These are phyloP conservation scores for Leccinum longicurvipes DNA, from an alignment of 768 basidiomycete genomes.

Conservation along the genomic window DNA sequence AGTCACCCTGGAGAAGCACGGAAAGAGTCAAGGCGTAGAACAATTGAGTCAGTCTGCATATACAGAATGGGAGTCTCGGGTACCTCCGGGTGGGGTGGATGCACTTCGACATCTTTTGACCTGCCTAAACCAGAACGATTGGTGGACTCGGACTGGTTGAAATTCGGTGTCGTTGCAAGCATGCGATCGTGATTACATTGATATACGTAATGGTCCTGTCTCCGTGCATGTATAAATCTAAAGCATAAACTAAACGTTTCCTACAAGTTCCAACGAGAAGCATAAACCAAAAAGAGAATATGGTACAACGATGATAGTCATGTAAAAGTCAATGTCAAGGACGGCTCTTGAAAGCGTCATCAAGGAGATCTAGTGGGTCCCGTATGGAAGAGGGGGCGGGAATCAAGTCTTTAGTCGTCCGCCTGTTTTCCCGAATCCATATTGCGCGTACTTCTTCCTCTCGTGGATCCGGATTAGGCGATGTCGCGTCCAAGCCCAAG, in stretches of 20 bases:
- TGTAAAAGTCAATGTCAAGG: constrained; percentile 19
- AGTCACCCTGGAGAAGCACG: constrained; percentile 51
- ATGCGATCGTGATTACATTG: constrained; percentile 12
- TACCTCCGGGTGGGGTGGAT: constrained; percentile 49
- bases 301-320: constrained; percentile 3
- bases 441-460: constrained; percentile 44
- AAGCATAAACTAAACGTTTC: constrained; percentile 18
- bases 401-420: constrained; percentile 37
- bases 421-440: constrained; percentile 39
- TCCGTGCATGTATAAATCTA: constrained; percentile 22
- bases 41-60: constrained; percentile 24
- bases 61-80: constrained; percentile 30
- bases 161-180: neutral
- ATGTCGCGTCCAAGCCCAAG: constrained; percentile 39
- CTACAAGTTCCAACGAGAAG: constrained; percentile 5
- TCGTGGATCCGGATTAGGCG: constrained; percentile 31
- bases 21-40: constrained; percentile 18
- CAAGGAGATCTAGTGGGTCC: constrained; percentile 19
- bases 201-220: constrained; percentile 5
- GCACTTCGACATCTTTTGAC: constrained; percentile 54
- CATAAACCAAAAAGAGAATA: constrained; percentile 8
- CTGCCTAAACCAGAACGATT: constrained; percentile 52
- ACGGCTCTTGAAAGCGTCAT: constrained; percentile 31
- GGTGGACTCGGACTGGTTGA: constrained; percentile 43
- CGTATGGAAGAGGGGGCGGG: constrained; percentile 11